Evolutionary conservation across 805 yeast genomes (phyloP), one percentile per base, ranked within the genome.

Genomic region (Geotrichum ghanense): DNA sequence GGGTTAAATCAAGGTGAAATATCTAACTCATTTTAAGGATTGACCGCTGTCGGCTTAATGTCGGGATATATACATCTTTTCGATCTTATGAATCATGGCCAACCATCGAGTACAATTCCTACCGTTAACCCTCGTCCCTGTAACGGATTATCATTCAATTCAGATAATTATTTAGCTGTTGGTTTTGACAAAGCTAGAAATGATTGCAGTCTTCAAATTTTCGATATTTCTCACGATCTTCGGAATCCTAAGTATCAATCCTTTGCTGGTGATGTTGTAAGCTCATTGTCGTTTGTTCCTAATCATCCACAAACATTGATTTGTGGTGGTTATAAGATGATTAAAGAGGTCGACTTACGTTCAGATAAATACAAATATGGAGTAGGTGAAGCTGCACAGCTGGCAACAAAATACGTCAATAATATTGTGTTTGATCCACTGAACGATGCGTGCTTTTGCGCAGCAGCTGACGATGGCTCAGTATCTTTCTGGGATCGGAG

Each of bases 391-490:
- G 47, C 55, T 1, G 79, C 75, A 56, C 95, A 85, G 59, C 71
- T 83, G 56, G 82, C 89, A 2, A 82, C 94, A 0, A 76, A 81
- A 54, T 75, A 84, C 49, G 78, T 88, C 0, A 70, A 76, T 54
- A 83, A 83, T 17, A 71, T 89, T 42, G 70, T 75, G 6, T 68
- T 80, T 24, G 89, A 85, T 39, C 90, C 83, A 2, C 77, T 77
- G 57, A 78, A 79, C 56, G 72, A 72, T 10, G 73, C 76, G 61
- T 71, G 75, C 51, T 85, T 89, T 61, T 77, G 86, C 16, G 79
- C 94, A 0, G 76, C 76, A 51, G 77, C 85, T 45, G 95, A 88
- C 54, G 90, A 84, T 56, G 95, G 95, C 1, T 76, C 92, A 0
- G 65, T 88, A 44, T 81, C 90, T 0, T 70, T 89, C 5, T 89